These are phyloP conservation scores for Mycosphaerella sp. DNA, from an alignment of 2,329 filamentous ascomycete genomes.

Conservation along the genomic window DNA sequence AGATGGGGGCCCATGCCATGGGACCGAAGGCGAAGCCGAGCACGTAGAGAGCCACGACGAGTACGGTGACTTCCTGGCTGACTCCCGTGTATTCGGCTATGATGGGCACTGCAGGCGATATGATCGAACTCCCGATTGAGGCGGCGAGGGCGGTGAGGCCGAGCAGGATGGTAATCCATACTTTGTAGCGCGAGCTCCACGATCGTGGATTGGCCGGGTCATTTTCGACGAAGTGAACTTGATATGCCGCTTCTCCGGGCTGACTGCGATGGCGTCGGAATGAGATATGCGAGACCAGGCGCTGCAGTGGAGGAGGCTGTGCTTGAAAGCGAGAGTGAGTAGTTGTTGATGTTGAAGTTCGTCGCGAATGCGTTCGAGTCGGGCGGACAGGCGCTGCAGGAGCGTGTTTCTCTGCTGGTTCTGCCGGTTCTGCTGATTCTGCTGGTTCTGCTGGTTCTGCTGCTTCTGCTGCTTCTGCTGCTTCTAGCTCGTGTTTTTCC, in stretches of 20 bases:
- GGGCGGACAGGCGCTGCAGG: neutral
- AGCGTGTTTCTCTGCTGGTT: neutral
- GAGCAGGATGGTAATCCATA: constrained; percentile 46
- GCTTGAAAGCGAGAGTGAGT: constrained; percentile 1
- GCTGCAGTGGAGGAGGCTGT: neutral
- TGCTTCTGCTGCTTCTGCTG: too few relatives aligned
- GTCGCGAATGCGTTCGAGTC: neutral
- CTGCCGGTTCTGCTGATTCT: neutral
- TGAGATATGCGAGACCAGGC: constrained; percentile 4
- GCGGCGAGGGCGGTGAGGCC: constrained; percentile 42
- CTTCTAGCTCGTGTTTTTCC: constrained; percentile 13
- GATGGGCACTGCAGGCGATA: constrained; percentile 41
- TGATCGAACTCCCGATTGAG: constrained; percentile 44
- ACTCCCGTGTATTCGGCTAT: constrained; percentile 43
- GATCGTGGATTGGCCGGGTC: constrained; percentile 46
- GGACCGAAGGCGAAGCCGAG: constrained; percentile 41
- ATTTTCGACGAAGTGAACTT: constrained; percentile 29
- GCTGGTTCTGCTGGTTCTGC: neutral
- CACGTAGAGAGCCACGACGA: constrained; percentile 46
- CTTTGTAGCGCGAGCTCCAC: constrained; percentile 41
- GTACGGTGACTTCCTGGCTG: constrained; percentile 41
- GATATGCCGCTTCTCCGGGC: constrained; percentile 19
- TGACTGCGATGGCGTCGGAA: constrained; percentile 8
- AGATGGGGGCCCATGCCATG: constrained; percentile 22
- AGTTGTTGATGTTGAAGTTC: neutral